Evolutionary conservation across 2,329 filamentous ascomycete species (phyloP).

Genomic region (Myriosclerotinia duriaeana): DNA sequence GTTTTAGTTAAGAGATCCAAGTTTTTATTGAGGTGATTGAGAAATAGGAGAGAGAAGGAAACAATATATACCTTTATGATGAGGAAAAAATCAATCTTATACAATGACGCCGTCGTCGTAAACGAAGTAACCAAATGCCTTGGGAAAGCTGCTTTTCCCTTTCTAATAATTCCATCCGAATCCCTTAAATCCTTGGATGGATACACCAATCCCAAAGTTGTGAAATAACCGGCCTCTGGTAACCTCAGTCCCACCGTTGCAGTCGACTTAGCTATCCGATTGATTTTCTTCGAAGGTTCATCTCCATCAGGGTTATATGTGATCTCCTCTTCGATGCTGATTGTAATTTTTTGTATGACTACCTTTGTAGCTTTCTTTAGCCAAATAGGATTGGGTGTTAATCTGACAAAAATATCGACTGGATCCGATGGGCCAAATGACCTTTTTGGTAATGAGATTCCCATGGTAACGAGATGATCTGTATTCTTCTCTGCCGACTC

Average conservation of each 20-base stretch:
- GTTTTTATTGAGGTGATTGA: background rate
- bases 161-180: constrained; percentile 79
- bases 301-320: constrained; percentile 99
- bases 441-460: constrained; percentile 90
- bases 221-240: constrained; percentile 88
- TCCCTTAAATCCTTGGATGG: constrained; percentile 87
- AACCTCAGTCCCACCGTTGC: constrained; percentile 80
- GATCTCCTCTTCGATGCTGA: constrained; percentile 94
- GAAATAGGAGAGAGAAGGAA: background rate
- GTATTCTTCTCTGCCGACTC: constrained; percentile 82
- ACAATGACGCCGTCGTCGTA: constrained; percentile 88
- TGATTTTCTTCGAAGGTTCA: constrained; percentile 86
- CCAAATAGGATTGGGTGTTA: constrained; percentile 91
- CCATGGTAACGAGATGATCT: constrained; percentile 88
- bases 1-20: constrained; percentile 17
- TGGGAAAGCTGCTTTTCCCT: constrained; percentile 84
- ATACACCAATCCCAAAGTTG: constrained; percentile 87
- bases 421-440: constrained; percentile 95
- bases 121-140: constrained; percentile 87
- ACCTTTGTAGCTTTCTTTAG: constrained; percentile 86
- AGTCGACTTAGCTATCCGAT: constrained; percentile 79
- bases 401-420: constrained; percentile 92
- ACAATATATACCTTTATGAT: constrained; percentile 73
- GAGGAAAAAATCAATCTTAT: constrained; percentile 98
- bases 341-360: constrained; percentile 89